Percentiles rank a stretch among this genome's conserved stretches.
Evolutionary conservation across 305 asterid genomes (phyloP).

Genomic region (Striga hermonthica): DNA sequence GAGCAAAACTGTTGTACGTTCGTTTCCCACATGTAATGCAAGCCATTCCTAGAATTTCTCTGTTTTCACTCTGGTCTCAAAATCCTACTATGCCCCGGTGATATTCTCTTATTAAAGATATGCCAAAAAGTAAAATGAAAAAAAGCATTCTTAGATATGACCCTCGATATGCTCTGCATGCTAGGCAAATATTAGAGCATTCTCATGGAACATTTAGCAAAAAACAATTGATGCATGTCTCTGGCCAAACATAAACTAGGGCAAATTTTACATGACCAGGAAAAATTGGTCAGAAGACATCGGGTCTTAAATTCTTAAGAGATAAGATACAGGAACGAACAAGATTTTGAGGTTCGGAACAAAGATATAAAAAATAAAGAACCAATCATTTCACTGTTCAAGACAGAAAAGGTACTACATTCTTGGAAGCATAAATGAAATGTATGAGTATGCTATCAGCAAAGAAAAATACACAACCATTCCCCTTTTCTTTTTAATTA

Average conservation of each 20-base stretch:
- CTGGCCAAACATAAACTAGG: slow-evolving; percentile 3
- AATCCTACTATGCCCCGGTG: not conserved
- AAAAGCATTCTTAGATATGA: not conserved
- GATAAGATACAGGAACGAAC: not conserved
- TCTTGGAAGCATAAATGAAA: slow-evolving; percentile 6
- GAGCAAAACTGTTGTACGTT: slow-evolving; percentile 13
- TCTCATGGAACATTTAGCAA: not conserved
- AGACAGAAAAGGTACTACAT: slow-evolving; percentile 25
- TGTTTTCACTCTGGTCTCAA: not conserved
- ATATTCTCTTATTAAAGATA: slow-evolving; percentile 5
- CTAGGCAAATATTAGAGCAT: not conserved
- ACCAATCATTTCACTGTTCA: slow-evolving; percentile 20
- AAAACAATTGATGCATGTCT: not conserved
- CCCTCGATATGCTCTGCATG: not conserved
- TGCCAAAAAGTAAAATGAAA: not conserved
- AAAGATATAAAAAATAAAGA: not conserved
- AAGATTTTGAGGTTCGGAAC: not conserved
- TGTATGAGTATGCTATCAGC: not conserved
- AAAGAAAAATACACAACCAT: not conserved
- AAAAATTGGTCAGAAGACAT: not conserved
- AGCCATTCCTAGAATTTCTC: not conserved
- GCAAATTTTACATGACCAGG: not conserved
- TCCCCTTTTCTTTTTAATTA: not conserved
- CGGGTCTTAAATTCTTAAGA: slow-evolving; percentile 8
- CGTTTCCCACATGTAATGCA: not conserved